Base-by-base conservation (phyloP, 148 eudicot species). In the Bassia scoparia region DNA sequence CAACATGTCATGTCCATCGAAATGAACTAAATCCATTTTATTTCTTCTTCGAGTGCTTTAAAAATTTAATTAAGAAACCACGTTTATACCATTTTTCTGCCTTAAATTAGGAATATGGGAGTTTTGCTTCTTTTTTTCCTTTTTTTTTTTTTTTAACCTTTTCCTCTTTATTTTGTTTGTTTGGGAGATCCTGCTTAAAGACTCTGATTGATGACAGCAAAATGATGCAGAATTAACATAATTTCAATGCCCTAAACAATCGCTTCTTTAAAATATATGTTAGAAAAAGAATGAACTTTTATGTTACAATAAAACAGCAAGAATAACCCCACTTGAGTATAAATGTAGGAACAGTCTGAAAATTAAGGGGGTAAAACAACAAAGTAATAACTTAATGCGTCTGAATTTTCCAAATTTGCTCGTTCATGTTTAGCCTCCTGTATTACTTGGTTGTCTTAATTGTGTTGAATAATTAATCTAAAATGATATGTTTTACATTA, bases 401-500 rank as follows among this genome's bases (percentile, higher is more conserved):
- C 46, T 41, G 12, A 2, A 33, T 13, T 48, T 59, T n/a, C 26
- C 46, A 49, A 69, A 60, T 41, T 44, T 74, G 53, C 55, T 12
- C 50, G 10, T 48, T 11, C 41, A 21, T 37, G 56, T 27, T 59
- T 46, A 26, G 9, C 15, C 10, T 23, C 44, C 37, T 18, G 18
- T 18, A 37, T 59, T 61, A 18, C 41, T 67, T 46, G 53, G 9
- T 3, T 59, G 0, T 31, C 3, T 56, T 7, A 7, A 46, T 34
- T 31, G 46, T 34, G 24, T 24, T 37, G 24, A 33, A 15, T 24
- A 12, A 30, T 1, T 21, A 20, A 60, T 61, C 53, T 72, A 61
- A 81, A 15, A 24, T 69, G 23, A 27, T 70, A 24, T 37, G 72
- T 37, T 69, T 76, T 71, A 60, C 58, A 18, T 3, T 63, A 23